Evolutionary conservation across 2,329 filamentous ascomycete species (phyloP).

Genomic region (Stagonosporopsis vannaccii): DNA sequence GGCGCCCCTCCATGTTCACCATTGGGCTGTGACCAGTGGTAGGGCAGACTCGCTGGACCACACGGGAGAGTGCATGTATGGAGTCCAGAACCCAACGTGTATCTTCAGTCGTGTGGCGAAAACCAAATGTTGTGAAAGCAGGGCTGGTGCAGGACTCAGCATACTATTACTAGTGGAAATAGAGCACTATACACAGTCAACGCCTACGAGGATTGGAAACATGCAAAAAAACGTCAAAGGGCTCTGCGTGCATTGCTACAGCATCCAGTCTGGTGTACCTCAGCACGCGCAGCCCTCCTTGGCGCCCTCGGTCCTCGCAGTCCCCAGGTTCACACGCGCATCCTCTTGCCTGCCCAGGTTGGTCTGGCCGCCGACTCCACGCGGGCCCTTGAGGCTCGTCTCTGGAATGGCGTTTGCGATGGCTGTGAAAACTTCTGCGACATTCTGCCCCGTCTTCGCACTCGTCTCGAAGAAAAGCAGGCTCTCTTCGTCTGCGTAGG

Average conservation of each 20-base stretch:
- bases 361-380: slow-evolving; percentile 68
- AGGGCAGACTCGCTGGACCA: slow-evolving; percentile 3
- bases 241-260: slow-evolving; percentile 15
- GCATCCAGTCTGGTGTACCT: slow-evolving; percentile 17
- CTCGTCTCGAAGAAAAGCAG: slow-evolving; percentile 97
- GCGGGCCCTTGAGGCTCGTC: slow-evolving; percentile 88
- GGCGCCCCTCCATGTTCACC: slow-evolving; percentile 4
- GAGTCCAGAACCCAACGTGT: background rate
- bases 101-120: background rate
- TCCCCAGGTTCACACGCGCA: slow-evolving; percentile 81
- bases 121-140: background rate
- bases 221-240: slow-evolving; percentile 2
- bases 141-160: background rate
- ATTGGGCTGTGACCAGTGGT: background rate
- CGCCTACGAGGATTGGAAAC: background rate
- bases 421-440: slow-evolving; percentile 94
- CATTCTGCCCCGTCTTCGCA: slow-evolving; percentile 94
- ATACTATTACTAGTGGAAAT: background rate
- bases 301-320: slow-evolving; percentile 72
- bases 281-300: slow-evolving; percentile 94
- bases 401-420: slow-evolving; percentile 98
- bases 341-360: slow-evolving; percentile 66
- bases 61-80: background rate
- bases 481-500: slow-evolving; percentile 93
- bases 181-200: slow-evolving; percentile 14